These are phyloP conservation scores for Massarina eburnea DNA, from an alignment of 2,329 filamentous ascomycete genomes.

Conservation along the genomic window DNA sequence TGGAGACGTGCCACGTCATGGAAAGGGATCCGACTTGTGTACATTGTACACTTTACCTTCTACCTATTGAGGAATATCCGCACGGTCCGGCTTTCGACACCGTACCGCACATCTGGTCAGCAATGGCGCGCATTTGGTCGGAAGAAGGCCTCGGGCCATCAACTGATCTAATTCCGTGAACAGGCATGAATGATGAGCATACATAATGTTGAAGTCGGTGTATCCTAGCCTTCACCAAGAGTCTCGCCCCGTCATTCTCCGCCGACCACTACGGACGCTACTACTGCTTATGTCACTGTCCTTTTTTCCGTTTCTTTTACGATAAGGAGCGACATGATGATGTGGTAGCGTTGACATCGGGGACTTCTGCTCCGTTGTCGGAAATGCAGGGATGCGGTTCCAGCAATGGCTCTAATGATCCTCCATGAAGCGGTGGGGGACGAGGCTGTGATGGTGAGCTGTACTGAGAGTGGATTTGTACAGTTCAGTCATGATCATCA, in stretches of 20 bases:
- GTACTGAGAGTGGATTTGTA: not conserved
- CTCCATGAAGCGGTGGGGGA: not conserved
- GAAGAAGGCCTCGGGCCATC: not conserved
- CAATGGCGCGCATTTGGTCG: no score
- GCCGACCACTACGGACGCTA: no score
- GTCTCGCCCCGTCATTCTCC: no score
- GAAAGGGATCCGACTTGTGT: no score
- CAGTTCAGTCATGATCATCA: not conserved
- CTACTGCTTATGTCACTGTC: no score
- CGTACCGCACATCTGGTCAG: no score
- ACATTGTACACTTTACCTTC: no score
- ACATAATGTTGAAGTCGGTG: not conserved
- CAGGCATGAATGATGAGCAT: not conserved
- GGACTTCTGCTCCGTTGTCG: not conserved
- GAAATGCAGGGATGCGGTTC: not conserved
- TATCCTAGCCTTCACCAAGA: no score
- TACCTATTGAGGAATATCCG: no score
- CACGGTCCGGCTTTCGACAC: no score
- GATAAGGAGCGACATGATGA: not conserved
- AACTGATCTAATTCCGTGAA: not conserved
- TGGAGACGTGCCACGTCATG: no score
- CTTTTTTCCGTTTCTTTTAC: not conserved
- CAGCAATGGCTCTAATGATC: not conserved
- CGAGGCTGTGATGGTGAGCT: not conserved
- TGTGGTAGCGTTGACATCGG: not conserved